Evolutionary conservation across 768 basidiomycete species (phyloP), one percentile per base, ranked within the genome.

Genomic region (Lactarius psammicola): DNA sequence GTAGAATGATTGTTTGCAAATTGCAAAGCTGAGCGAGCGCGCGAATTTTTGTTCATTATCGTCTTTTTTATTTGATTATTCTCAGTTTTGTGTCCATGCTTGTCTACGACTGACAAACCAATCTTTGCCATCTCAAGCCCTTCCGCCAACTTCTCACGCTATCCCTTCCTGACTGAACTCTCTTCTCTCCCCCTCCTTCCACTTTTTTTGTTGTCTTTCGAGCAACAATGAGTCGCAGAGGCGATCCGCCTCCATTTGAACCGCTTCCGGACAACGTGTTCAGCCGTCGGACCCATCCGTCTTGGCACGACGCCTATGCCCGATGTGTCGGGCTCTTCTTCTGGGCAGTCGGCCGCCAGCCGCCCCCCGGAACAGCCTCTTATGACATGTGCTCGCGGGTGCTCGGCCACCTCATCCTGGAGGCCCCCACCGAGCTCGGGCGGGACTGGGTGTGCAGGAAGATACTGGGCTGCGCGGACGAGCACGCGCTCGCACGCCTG

Each of bases 341-440:
- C 66, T 67, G 66, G 66, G 61, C 66, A 1, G 66, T 67, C 51
- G 66, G 66, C 11, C 61, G 61, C 42, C 66, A 67, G 17, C 61
- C 56, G 4, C 56, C 53, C 4, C 57, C 66, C 26, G 66, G 66
- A 15, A 36, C 61, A 0, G 57, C 65, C 13, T 34, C 65, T 2
- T 67, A 67, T 42, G 66, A 67, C 62, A 67, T 67, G 66, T 67
- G 66, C n/a, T 67, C 66, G 20, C 56, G 66, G 9, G 51, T 67
- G 13, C 66, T 67, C 51, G 66, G 66, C 2, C 57, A 67, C 57
- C 61, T 67, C 57, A 20, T 67, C 57, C 44, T 67, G 40, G 66
- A 67, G 53, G 61, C 66, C n/a, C 66, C 66, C 20, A 59, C 66
- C 6, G 66, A 59, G 20, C 23, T 40, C 20, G 66, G 66, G 40